Conservation (phyloP, 495 filamentous ascomycete genomes). For the Penicillium crystallinum region DNA sequence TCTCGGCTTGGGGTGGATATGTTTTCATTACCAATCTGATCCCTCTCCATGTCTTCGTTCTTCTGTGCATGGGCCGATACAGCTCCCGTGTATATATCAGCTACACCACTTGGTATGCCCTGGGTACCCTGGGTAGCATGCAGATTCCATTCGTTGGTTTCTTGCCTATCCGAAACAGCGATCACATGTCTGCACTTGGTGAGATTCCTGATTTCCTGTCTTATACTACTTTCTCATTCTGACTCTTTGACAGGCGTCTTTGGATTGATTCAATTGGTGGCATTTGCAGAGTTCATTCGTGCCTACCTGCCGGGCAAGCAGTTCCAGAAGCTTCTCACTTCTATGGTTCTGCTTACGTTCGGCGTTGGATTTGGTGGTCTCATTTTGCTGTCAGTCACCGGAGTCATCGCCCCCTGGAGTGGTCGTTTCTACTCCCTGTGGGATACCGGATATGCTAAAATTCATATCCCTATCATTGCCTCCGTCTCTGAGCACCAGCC, state of each 20-base stretch:
- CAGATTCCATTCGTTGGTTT: slow-evolving; percentile 99
- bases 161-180: slow-evolving; percentile 90
- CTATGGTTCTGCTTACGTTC: slow-evolving; percentile 72
- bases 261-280: slow-evolving; percentile 90
- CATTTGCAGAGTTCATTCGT: slow-evolving; percentile 86
- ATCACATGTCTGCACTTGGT: slow-evolving; percentile 98
- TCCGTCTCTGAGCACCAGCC: slow-evolving; percentile 99
- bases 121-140: slow-evolving; percentile 97
- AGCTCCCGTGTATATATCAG: slow-evolving; percentile 91
- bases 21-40: slow-evolving; percentile 99
- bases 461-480: slow-evolving; percentile 99
- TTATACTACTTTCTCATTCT: slow-evolving; percentile 63
- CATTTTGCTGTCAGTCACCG: slow-evolving; percentile 75
- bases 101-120: slow-evolving; percentile 96
- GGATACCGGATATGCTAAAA: slow-evolving; percentile 99
- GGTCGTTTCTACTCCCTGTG: slow-evolving; percentile 99
- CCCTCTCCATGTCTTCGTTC: slow-evolving; percentile 90
- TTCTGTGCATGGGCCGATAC: slow-evolving; percentile 95
- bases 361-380: slow-evolving; percentile 68
- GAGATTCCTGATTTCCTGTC: slow-evolving; percentile 27
- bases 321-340: slow-evolving; percentile 80
- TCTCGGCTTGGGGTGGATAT: slow-evolving; percentile 98
- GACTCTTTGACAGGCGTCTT: slow-evolving; percentile 66
- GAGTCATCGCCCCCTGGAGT: slow-evolving; percentile 95
- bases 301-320: slow-evolving; percentile 83